Conservation (phyloP, 225 moss, liverwort and hornwort species). For the Straminergon stramineum region DNA sequence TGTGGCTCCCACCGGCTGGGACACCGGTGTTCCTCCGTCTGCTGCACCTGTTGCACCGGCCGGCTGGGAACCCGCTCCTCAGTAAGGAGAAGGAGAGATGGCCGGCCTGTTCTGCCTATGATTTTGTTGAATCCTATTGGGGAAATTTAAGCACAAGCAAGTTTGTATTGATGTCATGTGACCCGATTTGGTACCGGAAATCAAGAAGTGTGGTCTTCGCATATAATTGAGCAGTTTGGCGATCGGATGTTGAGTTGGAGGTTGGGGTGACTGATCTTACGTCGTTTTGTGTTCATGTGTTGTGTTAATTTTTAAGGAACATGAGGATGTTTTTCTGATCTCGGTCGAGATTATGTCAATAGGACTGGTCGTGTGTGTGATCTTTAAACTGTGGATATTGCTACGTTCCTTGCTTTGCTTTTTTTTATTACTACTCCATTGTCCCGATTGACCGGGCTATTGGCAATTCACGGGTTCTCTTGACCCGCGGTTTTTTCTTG, state of each 20-base stretch:
- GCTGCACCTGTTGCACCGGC: background rate
- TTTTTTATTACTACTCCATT: background rate
- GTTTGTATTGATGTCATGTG: background rate
- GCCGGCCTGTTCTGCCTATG: background rate
- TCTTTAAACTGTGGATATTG: background rate
- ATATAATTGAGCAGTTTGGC: background rate
- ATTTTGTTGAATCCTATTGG: background rate
- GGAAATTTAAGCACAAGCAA: background rate
- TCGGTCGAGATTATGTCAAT: background rate
- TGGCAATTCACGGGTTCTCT: no score
- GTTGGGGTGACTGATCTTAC: background rate
- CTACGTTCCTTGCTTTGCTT: background rate
- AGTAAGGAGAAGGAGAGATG: background rate
- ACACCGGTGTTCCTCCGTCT: background rate
- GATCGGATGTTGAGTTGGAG: background rate
- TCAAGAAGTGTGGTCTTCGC: background rate
- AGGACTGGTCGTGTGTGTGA: background rate
- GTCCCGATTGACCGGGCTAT: background rate
- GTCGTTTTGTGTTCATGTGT: background rate
- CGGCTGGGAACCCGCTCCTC: slow-evolving; percentile 23
- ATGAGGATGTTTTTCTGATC: background rate
- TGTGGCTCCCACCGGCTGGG: slow-evolving; percentile 2
- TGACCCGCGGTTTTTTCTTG: background rate
- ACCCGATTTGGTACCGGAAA: background rate
- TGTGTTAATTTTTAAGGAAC: background rate